Percentiles rank a stretch among this genome's conserved stretches.
Evolutionary conservation across 2,329 filamentous ascomycete genomes (phyloP).

Genomic region (Colletotrichum falcatum): DNA sequence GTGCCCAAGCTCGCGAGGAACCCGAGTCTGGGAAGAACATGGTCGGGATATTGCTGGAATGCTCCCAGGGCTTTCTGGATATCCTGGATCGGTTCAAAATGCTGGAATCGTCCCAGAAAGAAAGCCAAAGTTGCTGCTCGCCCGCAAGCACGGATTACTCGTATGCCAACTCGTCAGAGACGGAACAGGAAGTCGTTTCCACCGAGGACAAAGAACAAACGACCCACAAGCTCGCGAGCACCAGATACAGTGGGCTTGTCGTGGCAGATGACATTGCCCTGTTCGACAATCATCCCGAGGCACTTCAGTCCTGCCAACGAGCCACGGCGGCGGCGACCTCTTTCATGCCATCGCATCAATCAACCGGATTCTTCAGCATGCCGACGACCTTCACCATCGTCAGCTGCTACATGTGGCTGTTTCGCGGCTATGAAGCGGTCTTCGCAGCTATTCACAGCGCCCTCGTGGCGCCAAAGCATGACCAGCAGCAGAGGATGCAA

Average conservation of each 20-base stretch:
- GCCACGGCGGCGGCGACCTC: background rate
- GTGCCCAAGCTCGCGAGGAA: background rate
- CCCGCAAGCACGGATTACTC: background rate
- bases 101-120: background rate
- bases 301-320: background rate
- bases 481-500: background rate
- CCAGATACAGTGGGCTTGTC: background rate
- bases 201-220: background rate
- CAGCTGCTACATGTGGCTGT: constrained; percentile 17
- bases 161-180: background rate
- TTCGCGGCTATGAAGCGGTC: constrained; percentile 13
- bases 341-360: background rate
- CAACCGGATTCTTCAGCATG: background rate
- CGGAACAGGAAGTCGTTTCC: constrained; percentile 2
- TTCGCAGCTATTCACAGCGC: constrained; percentile 8
- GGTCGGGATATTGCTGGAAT: background rate
- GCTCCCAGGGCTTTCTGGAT: constrained; percentile 9
- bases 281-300: background rate
- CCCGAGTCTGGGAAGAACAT: constrained; percentile 7
- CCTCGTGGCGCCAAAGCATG: background rate
- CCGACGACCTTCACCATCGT: constrained; percentile 18
- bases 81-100: background rate
- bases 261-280: background rate
- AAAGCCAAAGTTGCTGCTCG: background rate
- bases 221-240: background rate